Conservation (phyloP, 2,329 filamentous ascomycete genomes). For the Samsoniella hepiali region DNA sequence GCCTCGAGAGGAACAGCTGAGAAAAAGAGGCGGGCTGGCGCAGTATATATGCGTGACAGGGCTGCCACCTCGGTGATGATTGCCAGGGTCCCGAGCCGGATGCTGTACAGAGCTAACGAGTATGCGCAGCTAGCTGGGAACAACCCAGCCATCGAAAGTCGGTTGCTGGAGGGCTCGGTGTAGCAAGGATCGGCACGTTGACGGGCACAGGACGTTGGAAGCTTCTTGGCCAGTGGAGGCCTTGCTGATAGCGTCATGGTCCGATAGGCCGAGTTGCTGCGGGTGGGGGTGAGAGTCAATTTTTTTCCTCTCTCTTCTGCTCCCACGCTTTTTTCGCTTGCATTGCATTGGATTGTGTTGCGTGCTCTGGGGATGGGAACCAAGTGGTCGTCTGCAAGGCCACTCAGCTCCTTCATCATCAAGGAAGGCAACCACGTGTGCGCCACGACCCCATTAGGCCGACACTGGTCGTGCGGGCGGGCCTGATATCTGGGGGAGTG, state of each 20-base stretch:
- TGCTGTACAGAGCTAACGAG: conserved; percentile 3
- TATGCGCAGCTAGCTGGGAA: not conserved
- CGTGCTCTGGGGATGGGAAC: not conserved
- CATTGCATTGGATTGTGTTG: not conserved
- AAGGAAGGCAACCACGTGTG: conserved; percentile 11
- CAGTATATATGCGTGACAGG: conserved; percentile 9
- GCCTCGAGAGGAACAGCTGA: not conserved
- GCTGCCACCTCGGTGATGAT: not conserved
- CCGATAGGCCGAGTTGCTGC: conserved; percentile 1
- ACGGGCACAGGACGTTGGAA: not conserved
- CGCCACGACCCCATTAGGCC: conserved; percentile 12
- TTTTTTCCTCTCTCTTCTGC: not conserved
- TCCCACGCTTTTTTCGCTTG: not conserved
- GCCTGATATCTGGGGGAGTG: conserved; percentile 16
- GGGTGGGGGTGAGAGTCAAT: not conserved
- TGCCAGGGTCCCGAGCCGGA: not conserved
- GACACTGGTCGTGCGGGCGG: not conserved
- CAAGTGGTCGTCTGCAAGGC: not conserved
- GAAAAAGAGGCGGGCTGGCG: not conserved
- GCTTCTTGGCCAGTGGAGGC: conserved; percentile 1
- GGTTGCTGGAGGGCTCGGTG: not conserved
- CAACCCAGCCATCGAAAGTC: not conserved
- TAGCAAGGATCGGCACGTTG: conserved; percentile 17
- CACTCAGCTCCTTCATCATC: conserved; percentile 7
- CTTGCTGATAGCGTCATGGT: not conserved